Evolutionary conservation across 176 grass and related monocot genomes (phyloP), one percentile per base, ranked within the genome.

Genomic region (Musa schizocarpa): DNA sequence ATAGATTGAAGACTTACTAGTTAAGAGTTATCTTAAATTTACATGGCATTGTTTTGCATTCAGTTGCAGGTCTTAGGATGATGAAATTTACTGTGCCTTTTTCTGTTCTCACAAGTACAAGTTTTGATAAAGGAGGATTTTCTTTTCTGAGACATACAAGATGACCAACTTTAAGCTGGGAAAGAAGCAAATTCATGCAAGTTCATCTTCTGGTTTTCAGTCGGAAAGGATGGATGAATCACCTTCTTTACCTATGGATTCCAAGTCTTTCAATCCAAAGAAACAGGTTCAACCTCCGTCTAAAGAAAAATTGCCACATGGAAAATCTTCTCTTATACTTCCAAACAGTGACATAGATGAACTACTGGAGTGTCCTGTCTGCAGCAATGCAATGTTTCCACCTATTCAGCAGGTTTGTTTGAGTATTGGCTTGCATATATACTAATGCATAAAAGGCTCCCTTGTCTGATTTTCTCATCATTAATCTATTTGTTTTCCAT

Each of bases 301-400:
- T 64, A 29, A 62, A 80, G 55, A 13, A 48, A 70, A 70, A 34
- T n/a, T 50, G 22, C 14, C 19, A 9, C 50, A 69, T 43, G 69
- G 57, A 62, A 72, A 80, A 63, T 63, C 59, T 48, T n/a, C 78
- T 53, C 9, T 63, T 65, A 7, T 63, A 29, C 56, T 73, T 64
- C 55, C 48, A 53, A 73, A 73, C 78, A 53, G 43, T 34, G 57
- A 73, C 43, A 73, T 80, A 17, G 78, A 80, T 62, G 66, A 57
- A 73, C 20, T 80, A 26, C 24, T 80, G 9, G 78, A 80, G 56
- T 80, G 78, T 21, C 48, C 68, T 51, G 57, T 80, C 10, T 80
- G 78, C 78, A 80, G 56, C 19, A 80, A 72, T 52, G 20, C 56
- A 26, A 80, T 80, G 78, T 73, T 80, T 80, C 78, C 78, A 80